A percentile compares a stretch with the other conserved stretches of the same genome.
Conservation (phyloP, 257 asterid species). For the Echites panduratus region DNA sequence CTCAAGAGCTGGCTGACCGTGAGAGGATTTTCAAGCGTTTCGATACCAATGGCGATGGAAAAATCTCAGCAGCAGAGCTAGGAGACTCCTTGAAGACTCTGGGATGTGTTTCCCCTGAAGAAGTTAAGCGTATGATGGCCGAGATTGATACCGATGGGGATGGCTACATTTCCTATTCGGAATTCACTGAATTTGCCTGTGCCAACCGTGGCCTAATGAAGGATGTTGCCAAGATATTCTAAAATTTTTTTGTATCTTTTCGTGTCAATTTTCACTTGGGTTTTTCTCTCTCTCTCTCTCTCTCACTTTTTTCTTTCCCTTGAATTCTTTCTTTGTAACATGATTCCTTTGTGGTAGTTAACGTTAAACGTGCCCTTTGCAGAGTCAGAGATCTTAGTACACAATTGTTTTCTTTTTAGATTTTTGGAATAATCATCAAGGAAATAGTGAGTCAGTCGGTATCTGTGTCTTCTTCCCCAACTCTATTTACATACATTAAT, state of each 20-base stretch:
- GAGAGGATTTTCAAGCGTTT: constrained; percentile 75
- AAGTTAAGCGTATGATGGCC: constrained; percentile 67
- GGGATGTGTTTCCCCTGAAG: constrained; percentile 62
- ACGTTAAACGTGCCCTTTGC: constrained; percentile 3
- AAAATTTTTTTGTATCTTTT: background rate
- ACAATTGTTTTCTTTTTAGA: background rate
- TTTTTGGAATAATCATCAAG: background rate
- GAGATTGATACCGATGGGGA: constrained; percentile 85
- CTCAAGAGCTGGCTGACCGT: constrained; percentile 56
- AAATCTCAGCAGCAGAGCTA: constrained; percentile 66
- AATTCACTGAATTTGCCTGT: constrained; percentile 58
- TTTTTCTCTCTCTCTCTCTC: too few relatives aligned
- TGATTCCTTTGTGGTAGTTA: background rate
- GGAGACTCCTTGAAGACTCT: constrained; percentile 65
- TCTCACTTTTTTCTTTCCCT: background rate
- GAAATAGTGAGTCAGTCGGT: background rate
- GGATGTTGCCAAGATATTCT: constrained; percentile 82
- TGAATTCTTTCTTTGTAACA: background rate
- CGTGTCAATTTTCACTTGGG: background rate
- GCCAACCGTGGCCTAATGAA: constrained; percentile 63
- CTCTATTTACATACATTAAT: constrained; percentile 6
- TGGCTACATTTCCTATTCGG: constrained; percentile 63
- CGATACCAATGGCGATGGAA: constrained; percentile 83
- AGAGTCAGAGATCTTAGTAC: background rate
- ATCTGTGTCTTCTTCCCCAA: background rate